Evolutionary conservation across 139 green algal genomes (phyloP), one percentile per base, ranked within the genome.

Genomic region (Pleodorina starrii): DNA sequence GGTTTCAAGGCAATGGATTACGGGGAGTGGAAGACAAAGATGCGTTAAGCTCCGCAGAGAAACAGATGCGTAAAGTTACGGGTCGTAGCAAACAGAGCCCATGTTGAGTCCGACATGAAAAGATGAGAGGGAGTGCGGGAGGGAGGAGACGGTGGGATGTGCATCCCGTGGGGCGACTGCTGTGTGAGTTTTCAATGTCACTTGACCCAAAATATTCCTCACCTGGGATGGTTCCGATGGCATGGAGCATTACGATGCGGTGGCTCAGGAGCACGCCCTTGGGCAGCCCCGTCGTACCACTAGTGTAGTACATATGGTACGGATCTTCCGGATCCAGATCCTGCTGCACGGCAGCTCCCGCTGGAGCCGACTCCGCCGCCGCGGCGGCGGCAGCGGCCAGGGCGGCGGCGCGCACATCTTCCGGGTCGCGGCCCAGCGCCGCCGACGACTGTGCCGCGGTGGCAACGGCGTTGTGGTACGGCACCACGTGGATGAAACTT

Each of bases 201-300:
- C n/a, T n/a, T n/a, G n/a, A n/a, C n/a, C n/a, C n/a, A n/a, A n/a
- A n/a, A n/a, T n/a, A n/a, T n/a, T n/a, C n/a, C 90, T 44, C 54
- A 96, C 94, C 96, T 50, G 94, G 60, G 57, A 97, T 93, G 66
- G 95, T 95, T 27, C 94, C 96, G 32, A 97, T 32, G 0, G 97
- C 97, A 83, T 99, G 97, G 42, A 90, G 43, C 51, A 94, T 83
- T 1, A 98, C 96, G 46, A 96, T 95, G 21, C 44, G 80, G 78
- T 98, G 97, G 66, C 92, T 97, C 42, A 98, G 94, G 76, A 97
- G 84, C 29, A 98, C 97, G 1, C 92, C 96, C 86, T 99, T 99
- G 51, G 97, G 95, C 54, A 90, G 80, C 12, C 97, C 96, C 0
- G 96, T 98, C 7, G 97, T 99, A n/a, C 97, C 95, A 40, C 88